Base-by-base conservation (phyloP, 208 protist genomes). In the Strigomonas culicis region DNA sequence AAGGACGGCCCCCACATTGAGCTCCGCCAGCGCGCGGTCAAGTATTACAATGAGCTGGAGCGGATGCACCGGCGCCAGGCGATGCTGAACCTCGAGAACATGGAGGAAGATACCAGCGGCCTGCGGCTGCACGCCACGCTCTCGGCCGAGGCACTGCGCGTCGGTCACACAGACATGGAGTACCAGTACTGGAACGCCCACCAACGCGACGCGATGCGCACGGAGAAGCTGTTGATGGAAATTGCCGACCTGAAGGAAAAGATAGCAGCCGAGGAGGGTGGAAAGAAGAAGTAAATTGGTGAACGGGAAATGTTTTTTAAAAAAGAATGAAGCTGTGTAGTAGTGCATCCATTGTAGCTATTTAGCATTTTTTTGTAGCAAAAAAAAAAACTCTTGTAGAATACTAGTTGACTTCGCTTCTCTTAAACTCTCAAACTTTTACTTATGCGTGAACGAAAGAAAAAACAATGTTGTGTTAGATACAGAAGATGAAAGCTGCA, bases 21-120 rank as follows among this genome's bases (percentile, higher is more conserved):
- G 57, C 28, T 93, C 47, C 80, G 90, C 0, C 78, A 82, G 36
- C 82, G 80, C 55, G 86, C 90, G 0, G 82, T 94, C 19, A 74
- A 88, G 63, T 94, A 93, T 69, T 96, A 96, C 75, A 77, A 87
- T 13, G 85, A 93, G 68, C 83, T 96, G 34, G 90, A 93, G 59
- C 82, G 81, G 10, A 93, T 90, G 84, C 88, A 96, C 68, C 82
- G 87, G 10, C 84, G 90, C 1, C 87, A 96, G 72, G 86, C 84
- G 24, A 34, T 88, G 30, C 68, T 90, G 59, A 96, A 92, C 64
- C 67, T 81, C 56, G 66, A 84, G 21, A 91, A 69, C 64, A 63
- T 90, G 21, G 74, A 90, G 61, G 79, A 94, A 6, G 90, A 96
- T 63, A 88, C 91, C 55, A 64, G 62, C 6, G 32, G 59, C 21